Base-by-base conservation (phyloP, 2,329 filamentous ascomycete genomes). In the Penicillium paneum region DNA sequence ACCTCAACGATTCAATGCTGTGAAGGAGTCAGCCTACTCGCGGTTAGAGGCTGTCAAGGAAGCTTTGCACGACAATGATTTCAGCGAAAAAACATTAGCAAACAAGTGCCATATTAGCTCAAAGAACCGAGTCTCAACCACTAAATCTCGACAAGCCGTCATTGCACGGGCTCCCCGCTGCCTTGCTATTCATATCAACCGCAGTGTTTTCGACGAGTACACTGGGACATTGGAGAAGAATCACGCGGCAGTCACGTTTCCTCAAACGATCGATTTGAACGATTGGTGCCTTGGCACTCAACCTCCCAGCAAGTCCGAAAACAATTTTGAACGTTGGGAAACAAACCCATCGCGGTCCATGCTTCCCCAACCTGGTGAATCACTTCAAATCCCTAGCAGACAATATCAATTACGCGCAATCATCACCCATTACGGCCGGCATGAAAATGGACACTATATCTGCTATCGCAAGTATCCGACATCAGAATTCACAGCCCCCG, bases 361-460 rank as follows among this genome's bases (percentile, higher is more conserved):
- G 88, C 81, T 94, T 17, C 81, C 86, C 0, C 82, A 82, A 5
- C 74, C 76, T 8, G 85, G 83, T 2, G 80, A 76, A 56, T 74
- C 83, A 8, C 76, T 75, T 0, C 83, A 84, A 3, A 80, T 55
- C 29, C 57, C 63, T 38, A 71, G 62, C 51, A 68, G 59, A 49
- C 64, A 87, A 1, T 97, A 96, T 69, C 84, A 90, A 67, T 78
- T 97, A 15, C 84, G 88, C 49, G 91, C 92, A 29, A 89, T 93
- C 0, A 83, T 97, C 10, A 94, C 91, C 1, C 94, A 97, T 69
- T 90, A 89, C 58, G 94, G 94, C 4, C 82, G 89, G 31, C 94
- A 97, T 70, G 91, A 97, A 58, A 96, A 96, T 64, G 94, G 94
- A 0, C 94, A 99, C 74, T 97, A 99, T 64, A 86, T 97, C 36